These are phyloP conservation scores for Pulveroboletus frians DNA, from an alignment of 768 basidiomycete genomes.

Conservation along the genomic window DNA sequence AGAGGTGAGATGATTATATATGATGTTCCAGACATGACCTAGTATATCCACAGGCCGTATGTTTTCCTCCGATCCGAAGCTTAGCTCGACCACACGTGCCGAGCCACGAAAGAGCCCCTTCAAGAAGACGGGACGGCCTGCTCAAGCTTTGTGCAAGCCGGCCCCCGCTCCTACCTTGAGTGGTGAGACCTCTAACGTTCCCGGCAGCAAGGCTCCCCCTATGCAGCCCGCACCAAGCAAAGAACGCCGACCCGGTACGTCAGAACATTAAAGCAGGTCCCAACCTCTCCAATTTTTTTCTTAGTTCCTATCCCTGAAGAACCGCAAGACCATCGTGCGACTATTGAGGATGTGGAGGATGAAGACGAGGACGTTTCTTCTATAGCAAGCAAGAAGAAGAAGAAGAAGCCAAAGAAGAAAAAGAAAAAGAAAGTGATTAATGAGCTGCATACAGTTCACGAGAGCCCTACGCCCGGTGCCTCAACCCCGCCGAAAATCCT, in stretches of 20 bases:
- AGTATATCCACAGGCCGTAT: constrained; percentile 51
- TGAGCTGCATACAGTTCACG: constrained; percentile 21
- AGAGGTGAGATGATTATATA: constrained; percentile 44
- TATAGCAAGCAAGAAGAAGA: constrained; percentile 53
- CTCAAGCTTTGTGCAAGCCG: constrained; percentile 11
- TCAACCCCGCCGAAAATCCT: constrained; percentile 18
- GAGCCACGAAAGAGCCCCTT: constrained; percentile 31
- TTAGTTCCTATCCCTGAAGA: constrained; percentile 22
- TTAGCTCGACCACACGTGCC: constrained; percentile 35
- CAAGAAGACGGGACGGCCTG: constrained; percentile 14
- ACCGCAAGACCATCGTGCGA: constrained; percentile 37
- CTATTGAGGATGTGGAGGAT: constrained; percentile 71
- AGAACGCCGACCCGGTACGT: constrained; percentile 13
- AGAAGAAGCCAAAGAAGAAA: constrained; percentile 63
- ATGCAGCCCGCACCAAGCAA: constrained; percentile 9
- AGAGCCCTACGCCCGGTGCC: constrained; percentile 11
- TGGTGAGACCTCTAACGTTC: constrained; percentile 6
- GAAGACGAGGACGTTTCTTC: constrained; percentile 51
- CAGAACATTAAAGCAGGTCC: neutral
- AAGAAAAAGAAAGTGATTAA: constrained; percentile 50
- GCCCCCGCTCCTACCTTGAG: neutral
- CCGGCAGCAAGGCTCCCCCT: constrained; percentile 7
- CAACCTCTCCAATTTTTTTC: neutral
- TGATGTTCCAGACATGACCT: neutral
- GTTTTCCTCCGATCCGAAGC: constrained; percentile 46